Evolutionary conservation across 2,329 filamentous ascomycete genomes (phyloP), one percentile per base, ranked within the genome.

Genomic region (Chaetomiaceae sp.): DNA sequence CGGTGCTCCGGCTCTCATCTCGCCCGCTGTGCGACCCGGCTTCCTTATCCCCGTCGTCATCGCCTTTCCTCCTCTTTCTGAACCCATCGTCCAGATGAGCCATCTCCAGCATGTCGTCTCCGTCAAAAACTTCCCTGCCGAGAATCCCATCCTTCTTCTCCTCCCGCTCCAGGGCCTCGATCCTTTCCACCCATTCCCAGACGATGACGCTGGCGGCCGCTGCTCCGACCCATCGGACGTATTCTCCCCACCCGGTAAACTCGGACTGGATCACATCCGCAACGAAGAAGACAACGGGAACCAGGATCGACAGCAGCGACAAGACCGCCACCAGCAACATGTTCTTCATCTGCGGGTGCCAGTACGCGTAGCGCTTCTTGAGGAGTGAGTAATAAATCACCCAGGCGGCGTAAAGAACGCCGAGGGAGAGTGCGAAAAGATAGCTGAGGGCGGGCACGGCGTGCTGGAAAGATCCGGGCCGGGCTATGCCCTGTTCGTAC

Each of bases 171-270:
- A 96, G 71, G 0, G 91, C 89, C 68, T 96, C 91, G 45, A 96
- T 96, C 23, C 91, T 82, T 70, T 96, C 91, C 3, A 96, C 91
- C 91, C 91, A 96, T 70, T 96, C 91, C 91, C 91, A 96, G 2
- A 96, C 91, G 20, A 96, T 89, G n/a, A 96, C 91, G 71, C 90
- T 95, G 25, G 91, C 91, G 1, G 91, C 91, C 0, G 91, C 91
- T 1, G 91, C 91, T 44, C 91, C 91, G n/a, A 96, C 91, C 91
- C 91, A 96, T 64, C 91, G 80, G 42, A 96, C 91, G 66, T 96
- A 96, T 65, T 95, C 91, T 66, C 91, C 91, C 91, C 91, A 96
- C 8, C 88, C 89, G 36, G 89, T 89, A 57, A 96, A 86, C 57
- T 89, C 84, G 23, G 89, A 87, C 64, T 92, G 86, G 8, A 87